A percentile compares a stretch with the other conserved stretches of the same genome.
These are phyloP conservation scores for Solanum etuberosum DNA, from an alignment of 257 asterid species.

Conservation along the genomic window DNA sequence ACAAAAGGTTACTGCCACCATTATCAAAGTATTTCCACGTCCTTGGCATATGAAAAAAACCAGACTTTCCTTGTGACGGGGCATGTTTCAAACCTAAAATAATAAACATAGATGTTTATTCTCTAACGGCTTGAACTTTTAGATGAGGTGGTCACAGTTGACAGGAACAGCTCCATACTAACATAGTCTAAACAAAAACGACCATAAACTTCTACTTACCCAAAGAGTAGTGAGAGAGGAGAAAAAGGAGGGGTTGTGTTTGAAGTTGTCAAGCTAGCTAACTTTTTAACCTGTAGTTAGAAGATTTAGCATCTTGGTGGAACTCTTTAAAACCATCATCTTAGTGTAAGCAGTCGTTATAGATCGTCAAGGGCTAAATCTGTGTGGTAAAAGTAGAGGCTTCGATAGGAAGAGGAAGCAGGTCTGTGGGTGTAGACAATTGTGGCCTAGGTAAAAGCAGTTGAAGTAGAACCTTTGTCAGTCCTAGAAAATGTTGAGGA, in stretches of 20 bases:
- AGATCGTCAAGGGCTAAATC: background rate
- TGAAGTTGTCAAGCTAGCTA: background rate
- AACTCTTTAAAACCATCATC: background rate
- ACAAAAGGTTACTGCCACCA: background rate
- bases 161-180: background rate
- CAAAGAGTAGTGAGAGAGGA: background rate
- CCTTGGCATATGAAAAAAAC: background rate
- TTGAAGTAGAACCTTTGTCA: background rate
- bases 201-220: background rate
- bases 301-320: background rate
- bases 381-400: background rate
- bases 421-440: background rate
- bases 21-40: background rate
- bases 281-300: background rate
- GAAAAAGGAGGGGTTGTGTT: background rate
- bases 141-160: background rate
- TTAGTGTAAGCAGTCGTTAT: background rate
- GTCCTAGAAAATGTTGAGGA: constrained; percentile 19
- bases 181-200: background rate
- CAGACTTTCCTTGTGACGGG: background rate
- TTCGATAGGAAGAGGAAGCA: background rate
- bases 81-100: background rate
- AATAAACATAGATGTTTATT: background rate
- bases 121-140: background rate
- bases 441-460: background rate